Evolutionary conservation across 2,329 filamentous ascomycete species (phyloP).

Genomic region (Epichloe amarillans): DNA sequence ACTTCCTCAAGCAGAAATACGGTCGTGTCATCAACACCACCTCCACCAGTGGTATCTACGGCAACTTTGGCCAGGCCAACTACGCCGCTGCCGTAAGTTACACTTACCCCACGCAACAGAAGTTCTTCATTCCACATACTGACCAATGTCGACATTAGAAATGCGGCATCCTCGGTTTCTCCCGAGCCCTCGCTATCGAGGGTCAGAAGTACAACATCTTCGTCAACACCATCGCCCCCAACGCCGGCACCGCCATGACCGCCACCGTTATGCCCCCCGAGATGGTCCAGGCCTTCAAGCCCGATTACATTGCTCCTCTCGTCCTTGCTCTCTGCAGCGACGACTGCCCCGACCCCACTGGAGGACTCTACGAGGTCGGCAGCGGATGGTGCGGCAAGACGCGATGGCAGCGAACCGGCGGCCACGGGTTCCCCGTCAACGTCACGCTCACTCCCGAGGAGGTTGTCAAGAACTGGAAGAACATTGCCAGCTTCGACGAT

Average conservation of each 20-base stretch:
- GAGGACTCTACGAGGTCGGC: conserved; percentile 85
- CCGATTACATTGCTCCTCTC: conserved; percentile 90
- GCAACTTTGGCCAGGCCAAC: conserved; percentile 98
- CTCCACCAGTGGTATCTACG: conserved; percentile 93
- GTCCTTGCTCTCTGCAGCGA: conserved; percentile 78
- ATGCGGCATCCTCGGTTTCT: conserved; percentile 89
- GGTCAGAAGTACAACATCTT: conserved; percentile 96
- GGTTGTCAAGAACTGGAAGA: conserved; percentile 60
- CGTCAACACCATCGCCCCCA: conserved; percentile 96
- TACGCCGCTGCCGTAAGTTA: conserved; percentile 71
- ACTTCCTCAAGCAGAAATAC: conserved; percentile 97
- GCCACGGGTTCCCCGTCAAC: conserved; percentile 83
- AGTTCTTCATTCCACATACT: not conserved
- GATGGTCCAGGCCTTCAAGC: conserved; percentile 97
- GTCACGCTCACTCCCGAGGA: conserved; percentile 73
- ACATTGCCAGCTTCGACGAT: conserved; percentile 78
- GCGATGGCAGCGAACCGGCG: conserved; percentile 85
- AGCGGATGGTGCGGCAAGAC: conserved; percentile 88
- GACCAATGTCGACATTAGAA: conserved; percentile 37
- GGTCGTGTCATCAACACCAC: conserved; percentile 95
- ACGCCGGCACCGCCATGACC: conserved; percentile 93
- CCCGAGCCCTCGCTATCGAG: conserved; percentile 81
- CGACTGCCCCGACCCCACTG: conserved; percentile 73
- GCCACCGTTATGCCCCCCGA: conserved; percentile 94
- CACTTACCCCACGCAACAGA: too few relatives aligned